Conservation (phyloP, 2,329 filamentous ascomycete genomes). For the Cytospora piceicola region DNA sequence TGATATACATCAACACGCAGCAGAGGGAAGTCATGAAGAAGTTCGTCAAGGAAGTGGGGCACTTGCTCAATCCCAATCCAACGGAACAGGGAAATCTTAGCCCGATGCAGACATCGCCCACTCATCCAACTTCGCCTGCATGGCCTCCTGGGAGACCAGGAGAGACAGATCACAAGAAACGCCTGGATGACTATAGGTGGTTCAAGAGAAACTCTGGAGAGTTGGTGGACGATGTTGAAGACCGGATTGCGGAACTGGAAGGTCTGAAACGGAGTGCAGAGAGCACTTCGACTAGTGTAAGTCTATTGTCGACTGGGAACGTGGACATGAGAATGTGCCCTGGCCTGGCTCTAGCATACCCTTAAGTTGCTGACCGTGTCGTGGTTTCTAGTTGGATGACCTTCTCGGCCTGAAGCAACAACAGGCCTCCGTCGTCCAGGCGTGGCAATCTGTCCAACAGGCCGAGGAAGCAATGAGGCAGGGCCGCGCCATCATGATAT, state of each 20-base stretch:
- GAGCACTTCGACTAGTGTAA: constrained; percentile 10
- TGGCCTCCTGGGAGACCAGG: not conserved
- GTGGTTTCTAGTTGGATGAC: constrained; percentile 30
- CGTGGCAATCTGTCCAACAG: constrained; percentile 36
- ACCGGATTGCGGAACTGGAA: constrained; percentile 6
- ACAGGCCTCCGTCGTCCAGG: constrained; percentile 40
- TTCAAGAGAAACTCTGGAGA: not conserved
- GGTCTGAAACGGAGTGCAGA: constrained; percentile 9
- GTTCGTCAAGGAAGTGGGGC: constrained; percentile 33
- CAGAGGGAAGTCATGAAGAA: constrained; percentile 40
- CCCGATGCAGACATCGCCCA: not conserved
- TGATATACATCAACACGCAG: constrained; percentile 44
- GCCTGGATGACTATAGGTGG: not conserved
- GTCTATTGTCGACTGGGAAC: not conserved
- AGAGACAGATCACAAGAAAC: not conserved
- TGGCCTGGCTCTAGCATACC: not conserved
- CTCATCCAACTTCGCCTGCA: not conserved
- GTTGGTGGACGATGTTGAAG: not conserved
- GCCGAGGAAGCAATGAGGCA: constrained; percentile 38
- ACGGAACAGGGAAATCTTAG: constrained; percentile 18
- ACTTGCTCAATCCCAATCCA: constrained; percentile 31
- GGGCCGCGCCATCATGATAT: constrained; percentile 40
- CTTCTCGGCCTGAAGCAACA: constrained; percentile 40
- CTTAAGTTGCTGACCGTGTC: not conserved
- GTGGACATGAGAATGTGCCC: not conserved